phyloP scores from a whole-genome alignment of 108 stramenopile species.

The Hondaea fermentalgiana region DNA sequence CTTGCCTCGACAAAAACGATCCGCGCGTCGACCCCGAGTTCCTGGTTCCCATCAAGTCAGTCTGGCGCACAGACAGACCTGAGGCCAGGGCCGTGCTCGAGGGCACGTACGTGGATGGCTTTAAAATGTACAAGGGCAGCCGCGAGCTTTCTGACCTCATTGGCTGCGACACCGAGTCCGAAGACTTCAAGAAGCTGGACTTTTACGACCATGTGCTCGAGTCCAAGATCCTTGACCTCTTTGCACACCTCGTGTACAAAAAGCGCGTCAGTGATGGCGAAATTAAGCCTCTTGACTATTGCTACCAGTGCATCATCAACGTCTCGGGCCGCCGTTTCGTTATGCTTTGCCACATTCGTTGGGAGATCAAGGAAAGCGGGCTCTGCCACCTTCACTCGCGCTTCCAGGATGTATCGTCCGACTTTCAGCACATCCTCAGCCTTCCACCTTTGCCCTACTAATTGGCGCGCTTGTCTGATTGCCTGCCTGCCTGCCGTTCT shows the following conservation, averaged over 20 bases:
- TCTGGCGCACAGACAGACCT: neutral
- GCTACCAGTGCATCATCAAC: neutral
- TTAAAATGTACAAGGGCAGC: neutral
- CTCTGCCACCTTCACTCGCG: neutral
- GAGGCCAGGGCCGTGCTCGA: neutral
- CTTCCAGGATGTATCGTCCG: neutral
- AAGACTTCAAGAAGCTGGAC: neutral
- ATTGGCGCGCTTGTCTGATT: neutral
- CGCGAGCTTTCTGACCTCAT: neutral
- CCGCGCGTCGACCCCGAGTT: conserved; percentile 3
- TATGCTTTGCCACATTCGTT: neutral
- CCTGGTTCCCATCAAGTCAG: neutral
- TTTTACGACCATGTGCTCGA: conserved; percentile 2
- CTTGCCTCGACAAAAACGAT: neutral
- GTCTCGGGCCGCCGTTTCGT: neutral
- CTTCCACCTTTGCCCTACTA: neutral
- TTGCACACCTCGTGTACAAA: conserved; percentile 13
- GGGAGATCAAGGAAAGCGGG: neutral
- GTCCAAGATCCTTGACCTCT: conserved; percentile 14
- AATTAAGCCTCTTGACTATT: neutral
- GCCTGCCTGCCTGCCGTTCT: too few relatives aligned
- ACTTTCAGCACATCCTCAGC: neutral
- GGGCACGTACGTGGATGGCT: neutral
- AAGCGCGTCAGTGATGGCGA: neutral
- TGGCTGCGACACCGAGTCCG: neutral